phyloP scores from a whole-genome alignment of 1,284 basidiomycete species.

The Melampsora allii-populina region DNA sequence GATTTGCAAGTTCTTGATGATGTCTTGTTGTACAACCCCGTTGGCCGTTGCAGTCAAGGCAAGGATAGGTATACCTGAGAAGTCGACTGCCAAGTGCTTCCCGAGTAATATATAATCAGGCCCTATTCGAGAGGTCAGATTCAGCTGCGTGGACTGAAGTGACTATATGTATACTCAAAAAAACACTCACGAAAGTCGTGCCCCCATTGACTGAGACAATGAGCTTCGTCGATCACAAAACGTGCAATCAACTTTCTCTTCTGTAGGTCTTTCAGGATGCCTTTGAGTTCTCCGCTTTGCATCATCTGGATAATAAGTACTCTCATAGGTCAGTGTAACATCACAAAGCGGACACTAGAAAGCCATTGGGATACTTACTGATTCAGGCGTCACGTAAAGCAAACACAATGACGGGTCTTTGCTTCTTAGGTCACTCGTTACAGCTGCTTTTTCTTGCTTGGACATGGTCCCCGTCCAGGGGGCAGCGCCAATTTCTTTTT shows the following conservation, averaged over 20 bases:
- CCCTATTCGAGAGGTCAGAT: conserved; percentile 5
- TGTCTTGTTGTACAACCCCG: conserved; percentile 69
- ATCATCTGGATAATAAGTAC: conserved; percentile 52
- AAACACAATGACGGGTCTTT: conserved; percentile 58
- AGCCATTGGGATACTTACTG: conserved; percentile 50
- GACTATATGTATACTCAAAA: too few relatives aligned
- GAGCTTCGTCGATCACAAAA: conserved; percentile 95
- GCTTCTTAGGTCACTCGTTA: conserved; percentile 56
- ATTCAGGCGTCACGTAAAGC: conserved; percentile 93
- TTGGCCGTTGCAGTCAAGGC: conserved; percentile 94
- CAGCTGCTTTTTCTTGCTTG: conserved; percentile 53
- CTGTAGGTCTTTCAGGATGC: conserved; percentile 63
- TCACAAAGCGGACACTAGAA: neutral
- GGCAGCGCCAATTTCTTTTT: conserved; percentile 67
- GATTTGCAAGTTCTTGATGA: conserved; percentile 69
- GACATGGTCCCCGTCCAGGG: conserved; percentile 65
- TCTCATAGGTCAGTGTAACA: neutral
- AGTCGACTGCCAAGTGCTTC: conserved; percentile 64
- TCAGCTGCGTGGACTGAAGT: neutral
- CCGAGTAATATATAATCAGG: conserved; percentile 60
- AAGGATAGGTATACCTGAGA: conserved; percentile 81
- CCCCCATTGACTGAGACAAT: conserved; percentile 81
- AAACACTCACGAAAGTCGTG: conserved; percentile 66
- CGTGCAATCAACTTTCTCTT: conserved; percentile 65
- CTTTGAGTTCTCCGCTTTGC: conserved; percentile 61